Conservation (phyloP, 2,329 filamentous ascomycete species). For the Aspergillus aculeatinus region DNA sequence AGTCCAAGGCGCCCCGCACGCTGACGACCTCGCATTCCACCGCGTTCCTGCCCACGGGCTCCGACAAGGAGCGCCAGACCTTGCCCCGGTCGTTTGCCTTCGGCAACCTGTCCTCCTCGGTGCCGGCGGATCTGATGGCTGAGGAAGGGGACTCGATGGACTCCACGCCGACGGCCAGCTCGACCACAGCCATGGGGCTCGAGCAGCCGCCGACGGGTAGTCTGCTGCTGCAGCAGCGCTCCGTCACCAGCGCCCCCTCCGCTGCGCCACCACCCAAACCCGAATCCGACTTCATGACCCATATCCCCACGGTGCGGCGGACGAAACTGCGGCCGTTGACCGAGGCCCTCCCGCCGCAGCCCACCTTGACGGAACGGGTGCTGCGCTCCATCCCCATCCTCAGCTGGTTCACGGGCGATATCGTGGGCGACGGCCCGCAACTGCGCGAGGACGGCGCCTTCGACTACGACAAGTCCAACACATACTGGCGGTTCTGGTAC, state of each 20-base stretch:
- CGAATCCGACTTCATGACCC: conserved; percentile 50
- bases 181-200: conserved; percentile 38
- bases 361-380: conserved; percentile 63
- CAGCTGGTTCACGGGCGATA: conserved; percentile 65
- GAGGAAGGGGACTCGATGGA: conserved; percentile 35
- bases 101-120: conserved; percentile 36
- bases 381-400: conserved; percentile 67
- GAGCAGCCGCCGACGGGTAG: conserved; percentile 5
- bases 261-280: conserved; percentile 32
- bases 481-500: conserved; percentile 62
- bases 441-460: conserved; percentile 52
- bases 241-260: conserved; percentile 5
- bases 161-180: conserved; percentile 43
- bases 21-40: conserved; percentile 38
- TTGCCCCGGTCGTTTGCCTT: conserved; percentile 43
- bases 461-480: conserved; percentile 65
- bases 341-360: conserved; percentile 69
- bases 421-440: conserved; percentile 48
- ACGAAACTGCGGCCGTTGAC: conserved; percentile 66
- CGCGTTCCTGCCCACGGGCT: conserved; percentile 30
- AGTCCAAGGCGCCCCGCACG: conserved; percentile 33
- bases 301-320: conserved; percentile 66
- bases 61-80: conserved; percentile 35
- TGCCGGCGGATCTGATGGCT: conserved; percentile 17
- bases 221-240: conserved; percentile 31